A percentile compares a stretch with the other conserved stretches of the same genome.
Evolutionary conservation across 805 yeast genomes (phyloP).

Genomic region (Huiozyma naganishii): DNA sequence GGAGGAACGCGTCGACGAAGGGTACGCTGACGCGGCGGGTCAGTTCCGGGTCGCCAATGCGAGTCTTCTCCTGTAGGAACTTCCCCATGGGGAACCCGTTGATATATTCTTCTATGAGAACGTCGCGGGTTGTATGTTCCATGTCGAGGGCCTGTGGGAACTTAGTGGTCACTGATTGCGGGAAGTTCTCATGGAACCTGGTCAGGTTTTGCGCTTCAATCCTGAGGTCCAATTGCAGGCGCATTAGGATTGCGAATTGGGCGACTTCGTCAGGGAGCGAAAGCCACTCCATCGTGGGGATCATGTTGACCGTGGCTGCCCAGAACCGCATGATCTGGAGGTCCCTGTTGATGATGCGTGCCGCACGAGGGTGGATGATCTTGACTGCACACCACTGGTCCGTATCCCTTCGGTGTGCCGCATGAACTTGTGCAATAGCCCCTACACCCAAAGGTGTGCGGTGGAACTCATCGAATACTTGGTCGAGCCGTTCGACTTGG

Average conservation of each 20-base stretch:
- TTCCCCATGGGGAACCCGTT: constrained; percentile 74
- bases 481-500: constrained; percentile 45
- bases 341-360: constrained; percentile 63
- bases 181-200: constrained; percentile 62
- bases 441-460: constrained; percentile 88
- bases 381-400: constrained; percentile 49
- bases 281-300: constrained; percentile 96
- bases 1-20: constrained; percentile 81
- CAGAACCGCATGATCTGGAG: constrained; percentile 72
- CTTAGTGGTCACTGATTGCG: constrained; percentile 44
- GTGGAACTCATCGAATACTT: constrained; percentile 69
- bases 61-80: constrained; percentile 40
- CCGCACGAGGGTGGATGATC: constrained; percentile 84
- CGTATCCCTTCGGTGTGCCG: constrained; percentile 34
- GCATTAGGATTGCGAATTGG: constrained; percentile 79
- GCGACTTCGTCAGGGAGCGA: constrained; percentile 90
- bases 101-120: constrained; percentile 77
- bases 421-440: constrained; percentile 93
- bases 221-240: constrained; percentile 75
- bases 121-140: constrained; percentile 54
- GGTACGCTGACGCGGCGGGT: constrained; percentile 58
- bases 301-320: constrained; percentile 51
- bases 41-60: constrained; percentile 29
- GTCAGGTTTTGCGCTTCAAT: constrained; percentile 78
- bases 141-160: constrained; percentile 49